Percentiles rank a stretch among this genome's conserved stretches.
Conservation (phyloP, 306 rosid genomes). For the Crotalaria pallida region DNA sequence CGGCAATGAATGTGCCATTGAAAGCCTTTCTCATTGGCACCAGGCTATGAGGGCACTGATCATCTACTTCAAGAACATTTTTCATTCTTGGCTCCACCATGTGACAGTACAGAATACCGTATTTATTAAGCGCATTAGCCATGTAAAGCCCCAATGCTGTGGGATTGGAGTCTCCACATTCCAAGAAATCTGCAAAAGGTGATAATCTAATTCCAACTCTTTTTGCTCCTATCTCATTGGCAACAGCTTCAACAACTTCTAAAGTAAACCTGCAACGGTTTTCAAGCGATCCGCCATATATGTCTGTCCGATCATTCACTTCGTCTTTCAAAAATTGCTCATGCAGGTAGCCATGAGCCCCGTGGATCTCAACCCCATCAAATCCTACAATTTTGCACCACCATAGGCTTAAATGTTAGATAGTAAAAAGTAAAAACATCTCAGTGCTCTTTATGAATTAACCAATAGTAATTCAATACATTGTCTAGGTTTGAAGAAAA, state of each 20-base stretch:
- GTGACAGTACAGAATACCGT: conserved; percentile 44
- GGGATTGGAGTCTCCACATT: conserved; percentile 42
- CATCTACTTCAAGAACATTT: neutral
- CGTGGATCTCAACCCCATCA: neutral
- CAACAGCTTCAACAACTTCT: conserved; percentile 38
- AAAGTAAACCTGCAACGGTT: conserved; percentile 46
- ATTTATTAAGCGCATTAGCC: conserved; percentile 31
- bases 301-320: conserved; percentile 43
- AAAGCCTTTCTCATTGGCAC: conserved; percentile 46
- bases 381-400: too few relatives aligned
- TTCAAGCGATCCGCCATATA: conserved; percentile 54
- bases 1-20: conserved; percentile 35
- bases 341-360: conserved; percentile 43
- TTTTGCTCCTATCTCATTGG: neutral
- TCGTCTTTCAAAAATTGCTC: conserved; percentile 50
- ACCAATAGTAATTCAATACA: too few relatives aligned
- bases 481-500: too few relatives aligned
- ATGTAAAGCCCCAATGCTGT: conserved; percentile 31
- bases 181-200: conserved; percentile 38
- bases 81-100: conserved; percentile 55
- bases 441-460: too few relatives aligned
- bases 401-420: too few relatives aligned
- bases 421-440: too few relatives aligned
- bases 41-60: conserved; percentile 18
- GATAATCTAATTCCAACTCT: conserved; percentile 30